Percentiles rank a stretch among this genome's conserved stretches.
These are phyloP conservation scores for Fusarium brevicatenulatum DNA, from an alignment of 2,329 filamentous ascomycete species.

Conservation along the genomic window DNA sequence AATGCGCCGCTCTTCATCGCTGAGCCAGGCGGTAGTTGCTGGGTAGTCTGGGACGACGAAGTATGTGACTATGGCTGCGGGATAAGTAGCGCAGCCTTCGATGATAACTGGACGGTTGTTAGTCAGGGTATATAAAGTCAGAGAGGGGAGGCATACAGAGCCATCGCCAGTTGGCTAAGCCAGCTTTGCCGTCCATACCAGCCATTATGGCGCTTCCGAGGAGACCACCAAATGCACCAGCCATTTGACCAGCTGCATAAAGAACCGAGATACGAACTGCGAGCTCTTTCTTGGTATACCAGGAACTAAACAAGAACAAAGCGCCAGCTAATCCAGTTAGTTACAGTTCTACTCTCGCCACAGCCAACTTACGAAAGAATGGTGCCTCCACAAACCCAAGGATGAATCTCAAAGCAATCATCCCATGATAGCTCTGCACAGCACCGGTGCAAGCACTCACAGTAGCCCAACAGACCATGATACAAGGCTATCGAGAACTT, in stretches of 20 bases:
- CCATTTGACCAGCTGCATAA: slow-evolving; percentile 75
- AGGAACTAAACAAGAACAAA: slow-evolving; percentile 14
- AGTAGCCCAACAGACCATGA: slow-evolving; percentile 13
- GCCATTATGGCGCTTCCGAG: slow-evolving; percentile 72
- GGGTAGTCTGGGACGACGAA: slow-evolving; percentile 22
- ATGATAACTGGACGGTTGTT: background rate
- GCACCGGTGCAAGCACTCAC: slow-evolving; percentile 50
- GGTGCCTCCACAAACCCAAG: slow-evolving; percentile 18
- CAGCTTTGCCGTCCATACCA: slow-evolving; percentile 70
- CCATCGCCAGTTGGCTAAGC: slow-evolving; percentile 69
- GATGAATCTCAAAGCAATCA: slow-evolving; percentile 11
- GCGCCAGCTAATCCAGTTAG: background rate
- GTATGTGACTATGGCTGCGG: slow-evolving; percentile 8
- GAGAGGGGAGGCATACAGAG: background rate
- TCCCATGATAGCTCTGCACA: background rate
- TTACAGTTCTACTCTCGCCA: too few relatives aligned
- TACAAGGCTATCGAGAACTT: background rate
- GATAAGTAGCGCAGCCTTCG: slow-evolving; percentile 9
- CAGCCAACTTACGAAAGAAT: background rate
- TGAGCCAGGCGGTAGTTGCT: slow-evolving; percentile 8
- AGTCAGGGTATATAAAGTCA: rapidly evolving
- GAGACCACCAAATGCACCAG: slow-evolving; percentile 76
- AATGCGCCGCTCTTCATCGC: slow-evolving; percentile 1
- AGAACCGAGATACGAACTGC: slow-evolving; percentile 72
- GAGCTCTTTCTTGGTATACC: slow-evolving; percentile 65